Base-by-base conservation (phyloP, 2,329 filamentous ascomycete genomes). In the Penicillium sp. region DNA sequence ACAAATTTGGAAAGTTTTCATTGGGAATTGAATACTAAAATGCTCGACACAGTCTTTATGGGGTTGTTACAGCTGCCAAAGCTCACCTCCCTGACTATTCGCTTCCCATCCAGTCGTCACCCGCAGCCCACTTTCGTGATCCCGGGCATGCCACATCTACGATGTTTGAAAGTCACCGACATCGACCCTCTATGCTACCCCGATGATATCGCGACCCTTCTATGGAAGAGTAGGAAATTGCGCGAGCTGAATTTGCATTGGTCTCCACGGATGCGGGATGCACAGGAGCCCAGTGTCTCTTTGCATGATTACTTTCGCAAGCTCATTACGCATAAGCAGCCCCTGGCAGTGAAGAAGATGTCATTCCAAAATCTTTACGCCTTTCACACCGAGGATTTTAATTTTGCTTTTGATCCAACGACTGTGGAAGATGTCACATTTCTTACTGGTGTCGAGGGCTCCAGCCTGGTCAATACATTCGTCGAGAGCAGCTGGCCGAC, bases 151-250 rank as follows among this genome's bases (percentile, higher is more conserved):
- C 79, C 81, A 7, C 81, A 80, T 58, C 72, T 87, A 23, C 73
- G 72, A 32, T 74, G 71, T 4, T 72, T 87, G 34, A 79, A 79
- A 48, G 74, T 84, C 27, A 80, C 80, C 55, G 78, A 86, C 58
- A 83, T 86, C 48, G 84, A 87, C 52, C 84, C 84, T 1, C 74
- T 86, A 9, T 86, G 84, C 69, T 84, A 85, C 61, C 82, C 82
- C 0, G 84, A 87, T 67, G 84, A 86, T 60, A 78, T 86, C 8
- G 82, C 82, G 13, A 72, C 80, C 19, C 69, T 86, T 13, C 68
- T 86, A 7, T 67, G 77, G 13, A 73, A 78, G n/a, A 80, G 81
- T 4, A 78, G 75, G 57, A 81, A 81, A 48, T 70, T 87, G 4
- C 72, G 78, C 38, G 79, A 81, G 30, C 68, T 87, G 7, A 80